Evolutionary conservation across 192 early-diverging fungal genomes (phyloP), one percentile per base, ranked within the genome.

Genomic region (Mortierella hygrophila): DNA sequence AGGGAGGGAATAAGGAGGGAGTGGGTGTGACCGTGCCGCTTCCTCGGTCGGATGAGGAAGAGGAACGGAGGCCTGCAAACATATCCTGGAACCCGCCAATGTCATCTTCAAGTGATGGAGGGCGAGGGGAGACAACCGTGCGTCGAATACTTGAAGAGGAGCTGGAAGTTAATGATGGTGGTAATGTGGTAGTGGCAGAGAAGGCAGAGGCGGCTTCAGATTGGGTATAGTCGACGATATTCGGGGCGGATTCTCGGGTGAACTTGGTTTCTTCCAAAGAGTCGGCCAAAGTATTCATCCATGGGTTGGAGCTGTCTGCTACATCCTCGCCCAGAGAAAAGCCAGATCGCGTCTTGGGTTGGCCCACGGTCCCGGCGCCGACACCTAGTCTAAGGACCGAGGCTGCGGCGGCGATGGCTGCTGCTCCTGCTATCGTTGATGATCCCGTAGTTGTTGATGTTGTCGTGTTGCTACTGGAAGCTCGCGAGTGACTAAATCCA

Each of bases 311-410:
- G 55, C 68, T 75, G 55, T 86, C 84, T 7, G 79, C 72, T 1
- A 86, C 79, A 74, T 86, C 84, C 41, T 86, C 84, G 35, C 84
- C 84, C 7, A 86, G 41, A 26, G 84, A 86, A 65, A 86, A 86
- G 32, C 84, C 76, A 35, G 75, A 77, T 15, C 47, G 9, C 20
- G 83, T 42, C 21, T 76, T 80, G n/a, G 40, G 35, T 15, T 77
- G 71, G 5, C 63, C 47, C 26, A 65, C 72, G 0, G 76, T 74
- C 20, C 82, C 63, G 29, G 68, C 69, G 10, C 73, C 80, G n/a
- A 60, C 54, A n/a, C 79, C 72, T 37, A 68, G 49, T 69, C 49
- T 65, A 41, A 37, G 40, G 42, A 41, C 38, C 16, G 21, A 55
- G 3, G 26, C 60, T 13, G 21, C 23, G 18, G 70, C 49, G 47